Conservation (phyloP, 129 eudicot species). For the Smallanthus sonchifolius region DNA sequence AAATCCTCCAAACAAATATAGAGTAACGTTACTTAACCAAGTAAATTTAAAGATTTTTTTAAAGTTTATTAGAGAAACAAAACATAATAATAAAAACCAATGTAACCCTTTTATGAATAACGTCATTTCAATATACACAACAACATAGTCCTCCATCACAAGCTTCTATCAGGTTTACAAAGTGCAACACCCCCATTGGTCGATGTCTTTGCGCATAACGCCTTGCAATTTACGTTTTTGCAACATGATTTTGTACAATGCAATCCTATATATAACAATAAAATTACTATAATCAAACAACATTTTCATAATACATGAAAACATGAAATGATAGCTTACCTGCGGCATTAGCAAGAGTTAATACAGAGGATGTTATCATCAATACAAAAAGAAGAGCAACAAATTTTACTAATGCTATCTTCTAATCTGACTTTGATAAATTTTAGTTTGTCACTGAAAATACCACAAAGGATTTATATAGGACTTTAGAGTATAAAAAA, state of each 20-base stretch:
- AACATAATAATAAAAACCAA: too few relatives aligned
- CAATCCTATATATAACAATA: not conserved
- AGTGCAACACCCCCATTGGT: not conserved
- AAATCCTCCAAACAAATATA: too few relatives aligned
- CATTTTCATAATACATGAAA: not conserved
- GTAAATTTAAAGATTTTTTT: too few relatives aligned
- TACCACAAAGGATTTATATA: not conserved
- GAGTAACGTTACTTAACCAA: too few relatives aligned
- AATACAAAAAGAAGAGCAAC: not conserved
- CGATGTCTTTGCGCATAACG: not conserved
- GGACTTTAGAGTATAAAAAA: not conserved
- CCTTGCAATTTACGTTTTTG: not conserved
- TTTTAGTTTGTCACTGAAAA: not conserved
- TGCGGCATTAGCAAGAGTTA: not conserved
- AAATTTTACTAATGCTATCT: not conserved
- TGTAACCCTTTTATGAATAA: not conserved
- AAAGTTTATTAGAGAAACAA: too few relatives aligned
- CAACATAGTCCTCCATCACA: conserved; percentile 13
- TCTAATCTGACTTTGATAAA: not conserved
- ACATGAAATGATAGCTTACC: not conserved
- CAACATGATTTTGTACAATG: conserved; percentile 7
- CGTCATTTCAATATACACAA: not conserved
- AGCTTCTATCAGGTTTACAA: not conserved
- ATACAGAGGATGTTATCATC: not conserved
- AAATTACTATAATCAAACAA: not conserved